phyloP scores from a whole-genome alignment of 2,329 filamentous ascomycete genomes.

The Grosmannia huntii region DNA sequence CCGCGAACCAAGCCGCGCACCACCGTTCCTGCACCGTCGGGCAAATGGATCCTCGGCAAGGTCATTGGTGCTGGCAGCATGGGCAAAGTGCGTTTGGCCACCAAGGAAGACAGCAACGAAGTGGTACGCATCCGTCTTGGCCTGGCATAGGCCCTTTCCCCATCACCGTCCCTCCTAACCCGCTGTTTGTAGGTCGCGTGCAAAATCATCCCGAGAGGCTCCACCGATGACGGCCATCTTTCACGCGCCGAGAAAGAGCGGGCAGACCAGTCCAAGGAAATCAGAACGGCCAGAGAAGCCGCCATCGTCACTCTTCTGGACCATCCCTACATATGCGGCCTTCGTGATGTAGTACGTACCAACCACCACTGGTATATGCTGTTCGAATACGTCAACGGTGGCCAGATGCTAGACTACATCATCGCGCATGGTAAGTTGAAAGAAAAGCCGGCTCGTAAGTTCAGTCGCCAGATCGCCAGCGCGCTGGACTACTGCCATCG shows the following conservation, averaged over 20 bases:
- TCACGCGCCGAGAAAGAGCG: slow-evolving; percentile 65
- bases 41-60: slow-evolving; percentile 91
- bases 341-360: slow-evolving; percentile 89
- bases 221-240: slow-evolving; percentile 71
- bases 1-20: slow-evolving; percentile 51
- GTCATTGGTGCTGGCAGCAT: slow-evolving; percentile 96
- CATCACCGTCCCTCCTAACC: background rate
- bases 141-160: background rate
- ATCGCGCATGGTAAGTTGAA: slow-evolving; percentile 96
- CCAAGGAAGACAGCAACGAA: slow-evolving; percentile 79
- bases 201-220: slow-evolving; percentile 90
- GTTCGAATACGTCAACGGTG: slow-evolving; percentile 96
- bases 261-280: slow-evolving; percentile 92
- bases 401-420: slow-evolving; percentile 99
- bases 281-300: slow-evolving; percentile 86
- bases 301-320: slow-evolving; percentile 91
- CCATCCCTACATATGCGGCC: slow-evolving; percentile 90
- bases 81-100: slow-evolving; percentile 96
- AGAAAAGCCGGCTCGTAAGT: slow-evolving; percentile 96
- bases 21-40: slow-evolving; percentile 78
- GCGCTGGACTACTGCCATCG: slow-evolving; percentile 94
- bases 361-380: slow-evolving; percentile 99
- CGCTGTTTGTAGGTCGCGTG: slow-evolving; percentile 61
- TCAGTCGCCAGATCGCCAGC: slow-evolving; percentile 92
- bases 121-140: slow-evolving; percentile 46